Conservation (phyloP, 116 monocot species). For the Zostera marina region DNA sequence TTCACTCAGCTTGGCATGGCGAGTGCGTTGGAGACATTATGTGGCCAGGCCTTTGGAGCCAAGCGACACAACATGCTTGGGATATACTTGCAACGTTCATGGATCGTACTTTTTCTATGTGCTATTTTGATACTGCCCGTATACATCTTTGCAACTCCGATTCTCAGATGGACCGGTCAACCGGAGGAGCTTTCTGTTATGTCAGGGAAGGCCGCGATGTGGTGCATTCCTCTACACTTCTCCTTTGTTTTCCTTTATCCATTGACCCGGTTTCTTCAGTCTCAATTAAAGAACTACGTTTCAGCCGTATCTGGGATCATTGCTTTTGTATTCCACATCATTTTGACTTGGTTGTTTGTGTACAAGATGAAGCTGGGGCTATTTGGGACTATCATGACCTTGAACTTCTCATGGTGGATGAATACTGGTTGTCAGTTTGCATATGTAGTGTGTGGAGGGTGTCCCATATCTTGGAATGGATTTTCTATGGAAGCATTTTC, state of each 20-base stretch:
- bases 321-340: conserved; percentile 18
- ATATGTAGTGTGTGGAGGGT: conserved; percentile 34
- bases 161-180: conserved; percentile 20
- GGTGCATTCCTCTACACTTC: conserved; percentile 34
- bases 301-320: conserved; percentile 7
- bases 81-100: conserved; percentile 44
- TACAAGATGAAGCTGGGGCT: too few relatives aligned
- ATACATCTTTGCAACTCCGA: conserved; percentile 27
- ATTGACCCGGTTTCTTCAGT: conserved; percentile 28
- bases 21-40: conserved; percentile 49
- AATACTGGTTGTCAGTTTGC: conserved; percentile 25
- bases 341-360: conserved; percentile 31
- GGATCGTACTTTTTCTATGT: conserved; percentile 31
- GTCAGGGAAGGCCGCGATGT: conserved; percentile 18
- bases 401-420: conserved; percentile 52
- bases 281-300: conserved; percentile 20
- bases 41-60: conserved; percentile 43
- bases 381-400: too few relatives aligned
- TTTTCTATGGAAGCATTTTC: conserved; percentile 53
- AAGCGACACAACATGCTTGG: conserved; percentile 34
- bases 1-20: conserved; percentile 50
- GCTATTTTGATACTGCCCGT: conserved; percentile 18
- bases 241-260: conserved; percentile 33
- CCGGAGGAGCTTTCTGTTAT: conserved; percentile 14
- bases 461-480: conserved; percentile 54